Evolutionary conservation across 768 basidiomycete species (phyloP).

Genomic region (Panaeolus papilionaceus): DNA sequence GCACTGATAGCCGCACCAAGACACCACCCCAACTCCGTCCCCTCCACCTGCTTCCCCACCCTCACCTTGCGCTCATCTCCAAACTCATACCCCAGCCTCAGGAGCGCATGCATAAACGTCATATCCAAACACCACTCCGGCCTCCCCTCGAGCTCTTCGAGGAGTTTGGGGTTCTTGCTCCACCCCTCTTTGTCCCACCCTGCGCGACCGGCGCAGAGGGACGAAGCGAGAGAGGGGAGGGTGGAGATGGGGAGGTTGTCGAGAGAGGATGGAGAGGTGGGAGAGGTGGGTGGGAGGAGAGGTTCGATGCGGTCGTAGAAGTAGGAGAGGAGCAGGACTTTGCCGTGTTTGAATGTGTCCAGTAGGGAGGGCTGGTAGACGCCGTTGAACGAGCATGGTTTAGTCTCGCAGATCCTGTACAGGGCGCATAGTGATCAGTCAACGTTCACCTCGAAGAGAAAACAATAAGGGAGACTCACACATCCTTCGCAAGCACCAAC

Average conservation of each 20-base stretch:
- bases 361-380: conserved; percentile 95
- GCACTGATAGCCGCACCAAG: conserved; percentile 81
- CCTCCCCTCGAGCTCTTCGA: too few relatives aligned
- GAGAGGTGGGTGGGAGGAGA: conserved; percentile 50
- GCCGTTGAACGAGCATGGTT: conserved; percentile 97
- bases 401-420: conserved; percentile 79
- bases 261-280: conserved; percentile 20
- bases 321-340: conserved; percentile 92
- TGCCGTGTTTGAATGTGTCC: conserved; percentile 87
- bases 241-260: conserved; percentile 52
- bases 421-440: conserved; percentile 2
- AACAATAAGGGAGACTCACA: conserved; percentile 59
- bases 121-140: conserved; percentile 95
- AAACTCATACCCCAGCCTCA: conserved; percentile 93
- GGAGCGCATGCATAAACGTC: conserved; percentile 91
- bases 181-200: conserved; percentile 61
- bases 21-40: conserved; percentile 95
- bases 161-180: conserved; percentile 37
- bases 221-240: conserved; percentile 67
- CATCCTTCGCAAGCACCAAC: conserved; percentile 93
- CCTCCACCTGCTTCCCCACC: conserved; percentile 87
- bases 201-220: conserved; percentile 74
- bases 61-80: conserved; percentile 65
- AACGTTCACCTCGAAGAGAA: conserved; percentile 7
- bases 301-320: conserved; percentile 95